A percentile compares a stretch with the other conserved stretches of the same genome.
These are phyloP conservation scores for Basipetospora chlamydospora DNA, from an alignment of 2,329 filamentous ascomycete species.

Conservation along the genomic window DNA sequence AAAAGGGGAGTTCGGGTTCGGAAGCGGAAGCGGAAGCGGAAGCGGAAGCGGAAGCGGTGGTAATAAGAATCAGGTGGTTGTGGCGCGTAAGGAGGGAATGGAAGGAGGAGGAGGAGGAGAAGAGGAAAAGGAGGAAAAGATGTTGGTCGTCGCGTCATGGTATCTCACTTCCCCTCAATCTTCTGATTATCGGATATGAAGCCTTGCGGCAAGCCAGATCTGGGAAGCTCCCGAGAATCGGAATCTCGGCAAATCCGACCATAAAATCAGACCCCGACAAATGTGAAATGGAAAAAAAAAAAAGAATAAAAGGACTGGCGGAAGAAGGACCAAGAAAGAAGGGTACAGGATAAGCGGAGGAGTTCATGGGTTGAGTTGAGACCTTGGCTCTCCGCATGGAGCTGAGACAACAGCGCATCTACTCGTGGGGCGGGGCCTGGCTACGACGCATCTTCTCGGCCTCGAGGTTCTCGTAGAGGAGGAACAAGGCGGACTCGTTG, in stretches of 20 bases:
- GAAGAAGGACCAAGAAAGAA: conserved; percentile 17
- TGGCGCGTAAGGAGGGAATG: neutral
- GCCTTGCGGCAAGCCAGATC: conserved; percentile 52
- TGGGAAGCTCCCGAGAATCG: conserved; percentile 31
- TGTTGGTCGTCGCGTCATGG: conserved; percentile 5
- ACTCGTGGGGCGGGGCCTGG: conserved; percentile 48
- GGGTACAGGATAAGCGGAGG: conserved; percentile 1
- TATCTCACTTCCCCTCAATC: neutral
- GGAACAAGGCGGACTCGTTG: conserved; percentile 90
- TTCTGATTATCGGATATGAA: conserved; percentile 17
- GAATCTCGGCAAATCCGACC: conserved; percentile 36
- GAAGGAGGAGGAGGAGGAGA: conserved; percentile 3
- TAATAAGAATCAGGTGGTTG: too few species aligned
- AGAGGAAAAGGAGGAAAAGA: conserved; percentile 5
- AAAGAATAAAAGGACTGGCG: conserved; percentile 14
- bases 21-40: neutral
- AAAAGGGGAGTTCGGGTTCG: too few species aligned
- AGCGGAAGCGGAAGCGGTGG: conserved; percentile 5
- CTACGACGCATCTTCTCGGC: conserved; percentile 98
- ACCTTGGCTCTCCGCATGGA: too few species aligned
- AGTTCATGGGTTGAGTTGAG: too few species aligned
- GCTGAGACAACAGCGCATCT: too few species aligned
- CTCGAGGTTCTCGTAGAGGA: conserved; percentile 95
- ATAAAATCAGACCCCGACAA: conserved; percentile 18
- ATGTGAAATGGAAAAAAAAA: conserved; percentile 4